Base-by-base conservation (phyloP, 495 filamentous ascomycete genomes). In the Neurospora sp. region DNA sequence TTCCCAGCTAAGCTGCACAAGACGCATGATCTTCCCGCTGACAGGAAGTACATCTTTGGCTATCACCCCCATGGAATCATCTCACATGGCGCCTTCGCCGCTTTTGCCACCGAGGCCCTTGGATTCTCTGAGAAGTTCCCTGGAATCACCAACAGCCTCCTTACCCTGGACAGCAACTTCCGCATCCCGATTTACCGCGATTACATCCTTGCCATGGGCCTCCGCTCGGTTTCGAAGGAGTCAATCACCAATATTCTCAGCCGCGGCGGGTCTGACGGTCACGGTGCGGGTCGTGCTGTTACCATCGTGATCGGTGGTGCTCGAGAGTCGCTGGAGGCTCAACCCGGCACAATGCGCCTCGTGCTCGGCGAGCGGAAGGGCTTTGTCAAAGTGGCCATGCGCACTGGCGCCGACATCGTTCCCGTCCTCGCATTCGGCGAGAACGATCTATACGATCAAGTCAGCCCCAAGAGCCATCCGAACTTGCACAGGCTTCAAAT, bases 21-120 rank as follows among this genome's bases (percentile, higher is more conserved):
- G 72, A 94, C 92, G 44, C 86, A 90, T 75, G 82, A 92, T 69
- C 89, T 99, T 3, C 88, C 92, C 16, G 86, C 93, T 0, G 92
- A 91, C 3, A 87, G 93, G 72, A 98, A 98, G 82, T 99, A 98
- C 83, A 95, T 99, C 75, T 97, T 99, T 78, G 96, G 96, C 53
- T 98, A 98, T 80, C 96, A 98, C 78, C 95, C 95, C 0, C 95
- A 98, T 80, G 96, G 96, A 47, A 98, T 99, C 81, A 97, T 99
- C 77, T 94, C 91, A 16, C 93, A 97, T 77, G 96, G 96, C 44
- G 96, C 96, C 1, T 98, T 96, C 81, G 93, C 92, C 4, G 91
- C 94, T 18, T 98, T 99, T 75, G 92, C 86, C 39, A 98, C 96
- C 7, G 96, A 98, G 75, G 92, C 93, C 0, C 85, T 96, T 6